Evolutionary conservation across 2,329 filamentous ascomycete genomes (phyloP).

Genomic region (Fusarium subglutinans): DNA sequence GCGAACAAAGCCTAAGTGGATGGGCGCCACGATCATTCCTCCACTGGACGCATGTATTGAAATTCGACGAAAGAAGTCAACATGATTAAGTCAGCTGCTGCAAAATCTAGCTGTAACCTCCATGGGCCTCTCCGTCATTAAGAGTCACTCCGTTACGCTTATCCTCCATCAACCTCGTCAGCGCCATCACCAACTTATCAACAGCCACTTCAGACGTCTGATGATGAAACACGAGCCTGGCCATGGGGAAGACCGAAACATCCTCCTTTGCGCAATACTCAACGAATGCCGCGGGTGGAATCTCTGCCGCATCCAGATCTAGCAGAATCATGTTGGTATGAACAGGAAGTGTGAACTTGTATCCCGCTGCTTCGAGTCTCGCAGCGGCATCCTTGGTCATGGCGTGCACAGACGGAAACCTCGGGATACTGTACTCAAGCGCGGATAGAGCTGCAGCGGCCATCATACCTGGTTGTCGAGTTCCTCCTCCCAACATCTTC

Average conservation of each 20-base stretch:
- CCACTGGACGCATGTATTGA: slow-evolving; percentile 41
- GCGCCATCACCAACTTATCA: slow-evolving; percentile 18
- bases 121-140: slow-evolving; percentile 3
- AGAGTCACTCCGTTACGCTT: slow-evolving; percentile 8
- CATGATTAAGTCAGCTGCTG: not conserved
- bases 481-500: slow-evolving; percentile 77
- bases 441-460: slow-evolving; percentile 74
- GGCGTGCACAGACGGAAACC: slow-evolving; percentile 32
- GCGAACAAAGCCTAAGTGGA: slow-evolving; percentile 54
- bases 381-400: slow-evolving; percentile 29
- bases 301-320: slow-evolving; percentile 29
- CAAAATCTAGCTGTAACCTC: slow-evolving; percentile 16
- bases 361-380: slow-evolving; percentile 24
- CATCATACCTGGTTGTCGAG: slow-evolving; percentile 75
- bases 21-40: slow-evolving; percentile 54
- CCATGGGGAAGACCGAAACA: slow-evolving; percentile 26
- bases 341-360: slow-evolving; percentile 38
- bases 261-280: slow-evolving; percentile 24
- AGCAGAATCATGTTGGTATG: slow-evolving; percentile 43
- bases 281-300: slow-evolving; percentile 34
- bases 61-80: slow-evolving; percentile 30
- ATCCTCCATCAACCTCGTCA: slow-evolving; percentile 22
- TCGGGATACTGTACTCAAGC: slow-evolving; percentile 50
- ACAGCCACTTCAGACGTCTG: slow-evolving; percentile 26
- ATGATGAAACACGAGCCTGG: slow-evolving; percentile 33